Percentiles rank a stretch among this genome's conserved stretches.
phyloP scores from a whole-genome alignment of 192 early-diverging fungal genomes.

The Podila epigama region DNA sequence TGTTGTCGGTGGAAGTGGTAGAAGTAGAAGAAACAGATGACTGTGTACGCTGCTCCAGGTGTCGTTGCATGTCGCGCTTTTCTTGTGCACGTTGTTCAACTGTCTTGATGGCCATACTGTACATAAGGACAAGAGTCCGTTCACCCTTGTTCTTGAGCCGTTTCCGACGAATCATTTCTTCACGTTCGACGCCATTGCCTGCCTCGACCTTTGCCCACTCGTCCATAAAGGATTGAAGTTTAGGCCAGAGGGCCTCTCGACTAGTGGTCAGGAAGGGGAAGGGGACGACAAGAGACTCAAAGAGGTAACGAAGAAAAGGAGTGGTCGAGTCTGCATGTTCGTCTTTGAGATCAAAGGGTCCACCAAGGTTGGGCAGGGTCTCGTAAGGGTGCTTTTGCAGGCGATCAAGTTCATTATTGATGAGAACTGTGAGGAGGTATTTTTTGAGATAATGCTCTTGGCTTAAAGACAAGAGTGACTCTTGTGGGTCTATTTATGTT shows the following conservation, averaged over 20 bases:
- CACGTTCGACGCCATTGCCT: conserved; percentile 33
- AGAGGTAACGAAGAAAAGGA: conserved; percentile 56
- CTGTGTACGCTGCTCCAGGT: too few species aligned
- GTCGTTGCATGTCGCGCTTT: background rate
- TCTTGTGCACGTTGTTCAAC: conserved; percentile 35
- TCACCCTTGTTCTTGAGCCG: conserved; percentile 37
- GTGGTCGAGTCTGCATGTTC: conserved; percentile 26
- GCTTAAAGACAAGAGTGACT: conserved; percentile 16
- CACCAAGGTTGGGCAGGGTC: conserved; percentile 26
- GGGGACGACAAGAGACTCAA: conserved; percentile 49
- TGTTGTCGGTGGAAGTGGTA: too few species aligned
- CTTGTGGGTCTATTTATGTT: background rate
- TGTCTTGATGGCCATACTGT: conserved; percentile 40
- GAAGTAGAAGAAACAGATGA: too few species aligned
- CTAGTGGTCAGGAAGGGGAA: conserved; percentile 59
- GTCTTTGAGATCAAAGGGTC: conserved; percentile 29
- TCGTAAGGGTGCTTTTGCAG: conserved; percentile 29
- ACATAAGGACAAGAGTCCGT: conserved; percentile 28
- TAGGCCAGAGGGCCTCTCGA: conserved; percentile 53
- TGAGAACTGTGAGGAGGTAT: conserved; percentile 55
- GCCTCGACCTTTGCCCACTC: conserved; percentile 56
- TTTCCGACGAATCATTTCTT: conserved; percentile 27
- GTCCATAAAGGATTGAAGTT: conserved; percentile 53
- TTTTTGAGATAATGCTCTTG: conserved; percentile 65
- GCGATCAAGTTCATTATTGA: conserved; percentile 51